These are phyloP conservation scores for Sclerotinia spermophila DNA, from an alignment of 2,329 filamentous ascomycete genomes.

Conservation along the genomic window DNA sequence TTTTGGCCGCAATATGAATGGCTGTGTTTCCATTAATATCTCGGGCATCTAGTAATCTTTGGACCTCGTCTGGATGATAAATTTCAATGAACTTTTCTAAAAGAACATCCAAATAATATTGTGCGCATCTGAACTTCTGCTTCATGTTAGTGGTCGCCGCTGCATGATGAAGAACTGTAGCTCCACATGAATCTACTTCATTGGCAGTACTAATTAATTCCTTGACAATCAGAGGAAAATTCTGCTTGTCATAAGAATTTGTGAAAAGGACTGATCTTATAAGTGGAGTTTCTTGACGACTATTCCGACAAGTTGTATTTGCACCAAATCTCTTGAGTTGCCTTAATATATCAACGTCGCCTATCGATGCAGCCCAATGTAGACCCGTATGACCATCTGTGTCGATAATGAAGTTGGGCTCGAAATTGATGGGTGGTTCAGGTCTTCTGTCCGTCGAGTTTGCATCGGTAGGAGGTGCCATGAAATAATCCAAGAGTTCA, in stretches of 20 bases:
- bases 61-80: slow-evolving; percentile 71
- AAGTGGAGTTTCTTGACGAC: slow-evolving; percentile 79
- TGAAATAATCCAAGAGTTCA: slow-evolving; percentile 91
- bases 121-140: slow-evolving; percentile 81
- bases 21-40: slow-evolving; percentile 90
- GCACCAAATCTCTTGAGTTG: slow-evolving; percentile 81
- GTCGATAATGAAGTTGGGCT: slow-evolving; percentile 90
- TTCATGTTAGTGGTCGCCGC: slow-evolving; percentile 79
- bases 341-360: slow-evolving; percentile 86
- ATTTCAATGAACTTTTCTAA: slow-evolving; percentile 81
- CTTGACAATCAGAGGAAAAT: slow-evolving; percentile 79
- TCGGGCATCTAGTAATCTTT: slow-evolving; percentile 73
- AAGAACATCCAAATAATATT: slow-evolving; percentile 91
- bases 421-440: slow-evolving; percentile 78
- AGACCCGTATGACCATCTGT: slow-evolving; percentile 88
- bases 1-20: slow-evolving; percentile 68
- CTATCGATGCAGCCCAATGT: slow-evolving; percentile 98
- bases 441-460: slow-evolving; percentile 61
- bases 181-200: slow-evolving; percentile 72
- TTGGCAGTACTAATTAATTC: slow-evolving; percentile 80
- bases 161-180: slow-evolving; percentile 92
- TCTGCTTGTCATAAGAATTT: slow-evolving; percentile 92
- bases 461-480: slow-evolving; percentile 64
- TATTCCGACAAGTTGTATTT: slow-evolving; percentile 65
- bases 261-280: slow-evolving; percentile 96